Base-by-base conservation (phyloP, 305 asterid genomes). In the Fraxinus ornus region DNA sequence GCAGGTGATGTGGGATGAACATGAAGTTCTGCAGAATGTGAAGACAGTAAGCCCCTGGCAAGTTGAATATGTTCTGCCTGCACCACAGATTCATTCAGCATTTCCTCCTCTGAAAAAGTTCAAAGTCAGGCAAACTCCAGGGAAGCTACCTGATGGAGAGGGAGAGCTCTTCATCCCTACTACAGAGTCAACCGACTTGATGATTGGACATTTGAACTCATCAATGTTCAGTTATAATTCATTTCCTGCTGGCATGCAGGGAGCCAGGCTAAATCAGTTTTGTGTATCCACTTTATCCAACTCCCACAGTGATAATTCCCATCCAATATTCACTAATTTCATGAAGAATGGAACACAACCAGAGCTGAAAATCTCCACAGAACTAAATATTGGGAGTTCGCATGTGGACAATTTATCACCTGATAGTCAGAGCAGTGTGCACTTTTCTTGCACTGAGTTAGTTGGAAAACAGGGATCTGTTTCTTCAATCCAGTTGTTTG, bases 1-100 rank as follows among this genome's bases (percentile, higher is more conserved):
- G 87, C 85, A 90, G 90, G 85, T 90, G n/a, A 47, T 77, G 55
- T 88, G 91, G 93, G 91, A 90, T 81, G 90, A 90, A 79, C 86
- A 84, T 22, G 87, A 85, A 64, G 22, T 66, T 57, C 76, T 71
- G 76, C 83, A 77, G 72, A 82, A 85, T 80, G 70, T 78, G 37
- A 79, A 79, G 13, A 88, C 82, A 52, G 90, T 90, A 77, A 90
- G 78, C 86, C 93, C 89, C 64, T 90, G 93, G 93, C 89, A 90
- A 86, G 88, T 88, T 76, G 89, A 85, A 80, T 55, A 64, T 72
- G 62, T 85, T 80, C 35, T 66, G 71, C 78, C 84, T 6, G n/a
- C 75, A 2, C 35, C 88, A 66, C 81, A 80, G 28, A 47, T 82
- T 44, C 55, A 32, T 36, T 37, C 85, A 28, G 33, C 84, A 33